phyloP scores from a whole-genome alignment of 306 rosid species.

The Abrus pulchellus region DNA sequence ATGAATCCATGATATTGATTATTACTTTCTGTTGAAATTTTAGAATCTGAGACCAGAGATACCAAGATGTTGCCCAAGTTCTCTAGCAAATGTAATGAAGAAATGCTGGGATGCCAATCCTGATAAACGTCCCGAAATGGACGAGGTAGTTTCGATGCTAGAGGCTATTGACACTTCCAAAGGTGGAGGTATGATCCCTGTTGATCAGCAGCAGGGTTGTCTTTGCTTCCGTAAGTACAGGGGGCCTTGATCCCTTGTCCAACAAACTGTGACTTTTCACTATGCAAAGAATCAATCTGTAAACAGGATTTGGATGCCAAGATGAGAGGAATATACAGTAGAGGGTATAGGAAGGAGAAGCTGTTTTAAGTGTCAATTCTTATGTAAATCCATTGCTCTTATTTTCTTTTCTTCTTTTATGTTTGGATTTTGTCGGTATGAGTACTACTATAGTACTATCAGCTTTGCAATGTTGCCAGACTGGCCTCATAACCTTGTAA shows the following conservation, averaged over 20 bases:
- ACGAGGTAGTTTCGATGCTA: constrained; percentile 79
- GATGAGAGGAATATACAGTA: constrained; percentile 52
- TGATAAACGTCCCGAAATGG: constrained; percentile 90
- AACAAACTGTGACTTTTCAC: constrained; percentile 50
- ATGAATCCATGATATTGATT: not conserved
- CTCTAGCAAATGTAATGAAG: constrained; percentile 83
- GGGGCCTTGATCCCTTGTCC: constrained; percentile 65
- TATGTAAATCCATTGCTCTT: constrained; percentile 53
- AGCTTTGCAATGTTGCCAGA: constrained; percentile 38
- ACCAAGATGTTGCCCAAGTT: constrained; percentile 87
- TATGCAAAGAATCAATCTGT: constrained; percentile 52
- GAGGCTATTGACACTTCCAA: constrained; percentile 88
- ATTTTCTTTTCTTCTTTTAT: constrained; percentile 36
- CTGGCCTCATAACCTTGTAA: constrained; percentile 53
- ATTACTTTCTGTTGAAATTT: constrained; percentile 33
- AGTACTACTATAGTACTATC: not conserved
- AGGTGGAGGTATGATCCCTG: constrained; percentile 95
- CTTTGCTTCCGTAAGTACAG: constrained; percentile 73
- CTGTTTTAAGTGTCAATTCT: constrained; percentile 45
- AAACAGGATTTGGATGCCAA: constrained; percentile 46
- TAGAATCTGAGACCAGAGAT: constrained; percentile 91
- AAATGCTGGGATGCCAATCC: constrained; percentile 88
- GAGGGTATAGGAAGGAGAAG: constrained; percentile 54
- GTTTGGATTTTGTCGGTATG: constrained; percentile 14
- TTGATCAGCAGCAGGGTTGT: constrained; percentile 83